A percentile compares a stretch with the other conserved stretches of the same genome.
Conservation (phyloP, 768 basidiomycete species). For the Tricholomella constricta region DNA sequence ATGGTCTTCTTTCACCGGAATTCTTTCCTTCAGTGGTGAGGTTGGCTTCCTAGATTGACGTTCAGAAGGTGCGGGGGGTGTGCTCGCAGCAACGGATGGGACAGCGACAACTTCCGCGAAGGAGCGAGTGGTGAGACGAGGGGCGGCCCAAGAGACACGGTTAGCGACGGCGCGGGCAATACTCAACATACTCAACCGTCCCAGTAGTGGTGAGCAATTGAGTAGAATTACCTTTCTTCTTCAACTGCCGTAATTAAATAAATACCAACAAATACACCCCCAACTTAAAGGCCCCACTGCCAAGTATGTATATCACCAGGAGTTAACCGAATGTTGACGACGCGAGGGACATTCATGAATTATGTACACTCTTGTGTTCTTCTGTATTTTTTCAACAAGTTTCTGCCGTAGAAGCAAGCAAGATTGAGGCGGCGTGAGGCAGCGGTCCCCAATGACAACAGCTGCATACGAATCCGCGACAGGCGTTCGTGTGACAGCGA, state of each 20-base stretch:
- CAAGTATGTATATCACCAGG: too few relatives aligned
- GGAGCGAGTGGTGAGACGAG: conserved; percentile 21
- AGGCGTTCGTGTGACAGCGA: conserved; percentile 5
- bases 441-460: too few relatives aligned
- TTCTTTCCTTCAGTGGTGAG: conserved; percentile 21
- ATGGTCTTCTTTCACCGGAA: conserved; percentile 56
- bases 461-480: neutral
- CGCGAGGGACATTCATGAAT: too few relatives aligned
- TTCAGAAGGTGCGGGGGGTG: conserved; percentile 4
- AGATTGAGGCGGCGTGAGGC: too few relatives aligned
- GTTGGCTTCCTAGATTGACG: conserved; percentile 8
- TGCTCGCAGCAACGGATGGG: conserved; percentile 7
- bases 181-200: conserved; percentile 12
- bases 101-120: conserved; percentile 26
- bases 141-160: conserved; percentile 4
- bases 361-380: too few relatives aligned
- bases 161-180: conserved; percentile 11
- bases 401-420: too few relatives aligned
- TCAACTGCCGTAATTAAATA: too few relatives aligned
- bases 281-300: too few relatives aligned
- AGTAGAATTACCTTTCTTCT: too few relatives aligned
- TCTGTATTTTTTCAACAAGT: too few relatives aligned
- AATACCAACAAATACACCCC: too few relatives aligned
- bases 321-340: too few relatives aligned
- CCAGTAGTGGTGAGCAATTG: neutral